Evolutionary conservation across 140 eudicot genomes (phyloP), one percentile per base, ranked within the genome.

Genomic region (Artemisia princeps): DNA sequence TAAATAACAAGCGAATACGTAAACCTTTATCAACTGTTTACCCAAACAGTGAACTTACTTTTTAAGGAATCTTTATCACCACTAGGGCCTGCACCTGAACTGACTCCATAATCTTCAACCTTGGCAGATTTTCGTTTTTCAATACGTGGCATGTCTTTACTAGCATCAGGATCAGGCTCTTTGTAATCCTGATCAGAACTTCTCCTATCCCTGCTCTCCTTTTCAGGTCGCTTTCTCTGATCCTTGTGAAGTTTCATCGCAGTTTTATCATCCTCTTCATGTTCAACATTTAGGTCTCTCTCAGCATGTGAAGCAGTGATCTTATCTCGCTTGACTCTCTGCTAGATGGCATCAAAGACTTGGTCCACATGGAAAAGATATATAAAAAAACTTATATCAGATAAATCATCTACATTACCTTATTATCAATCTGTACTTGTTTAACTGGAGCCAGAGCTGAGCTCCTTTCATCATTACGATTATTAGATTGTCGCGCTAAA

Each of bases 91-190:
- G 71, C 70, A 50, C 51, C 75, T n/a, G 87, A 75, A 50, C 72
- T 73, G 12, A 77, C 84, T 71, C 88, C 95, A 74, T 80, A 84
- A 68, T 83, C 94, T 42, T 88, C 99, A 69, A 80, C 84, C 83
- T 87, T 91, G 52, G 91, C 72, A 78, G 90, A 75, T 56, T 86
- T 94, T 69, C 82, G 73, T 78, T 84, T 94, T 22, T 86, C 99
- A 40, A 23, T 52, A 73, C 67, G 80, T 26, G 80, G 86, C 37
- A 40, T 55, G 24, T 86, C 94, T 69, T 77, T 81, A 70, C 74
- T 82, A 68, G 67, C 77, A 54, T 88, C 96, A 70, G 65, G 70
- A 44, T 92, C 94, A 63, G 82, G 63, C 58, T 85, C 96, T 66
- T 79, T 84, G 60, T 80, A 83, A 78, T 84, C 96, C 62, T 75